These are phyloP conservation scores for Myriangium duriaei DNA, from an alignment of 2,329 filamentous ascomycete species.

Conservation along the genomic window DNA sequence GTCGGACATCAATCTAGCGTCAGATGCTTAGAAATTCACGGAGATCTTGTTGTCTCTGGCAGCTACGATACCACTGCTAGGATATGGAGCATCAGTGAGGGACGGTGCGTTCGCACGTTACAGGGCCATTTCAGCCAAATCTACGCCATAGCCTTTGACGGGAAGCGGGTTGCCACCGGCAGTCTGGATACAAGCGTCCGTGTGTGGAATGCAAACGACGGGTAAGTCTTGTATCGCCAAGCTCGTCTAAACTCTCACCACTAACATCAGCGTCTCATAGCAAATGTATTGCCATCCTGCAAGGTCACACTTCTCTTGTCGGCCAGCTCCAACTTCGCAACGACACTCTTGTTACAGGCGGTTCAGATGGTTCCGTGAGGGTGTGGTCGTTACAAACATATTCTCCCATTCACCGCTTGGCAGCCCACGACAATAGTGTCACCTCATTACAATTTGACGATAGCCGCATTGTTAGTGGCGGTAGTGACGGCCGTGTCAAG, in stretches of 20 bases:
- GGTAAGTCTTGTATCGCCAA: conserved; percentile 45
- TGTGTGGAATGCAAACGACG: conserved; percentile 87
- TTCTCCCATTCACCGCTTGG: conserved; percentile 83
- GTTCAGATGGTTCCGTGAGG: conserved; percentile 87
- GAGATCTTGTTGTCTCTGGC: conserved; percentile 92
- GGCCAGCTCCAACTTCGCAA: conserved; percentile 93
- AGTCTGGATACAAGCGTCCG: conserved; percentile 93
- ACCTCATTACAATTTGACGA: conserved; percentile 97
- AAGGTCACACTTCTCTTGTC: conserved; percentile 92
- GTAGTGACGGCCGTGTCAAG: conserved; percentile 94
- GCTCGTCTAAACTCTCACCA: conserved; percentile 9
- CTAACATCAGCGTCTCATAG: conserved; percentile 1
- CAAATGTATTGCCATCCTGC: conserved; percentile 61
- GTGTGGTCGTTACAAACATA: conserved; percentile 92
- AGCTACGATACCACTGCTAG: conserved; percentile 95
- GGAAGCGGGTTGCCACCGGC: conserved; percentile 81
- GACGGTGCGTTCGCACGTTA: conserved; percentile 78
- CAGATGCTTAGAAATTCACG: conserved; percentile 87
- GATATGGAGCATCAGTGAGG: conserved; percentile 96
- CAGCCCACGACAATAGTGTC: conserved; percentile 95
- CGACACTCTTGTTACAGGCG: conserved; percentile 88
- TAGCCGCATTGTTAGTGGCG: conserved; percentile 85
- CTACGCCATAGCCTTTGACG: conserved; percentile 96
- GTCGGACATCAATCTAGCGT: conserved; percentile 94
- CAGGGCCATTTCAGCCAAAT: conserved; percentile 97